Percentiles rank a stretch among this genome's conserved stretches.
phyloP scores from a whole-genome alignment of 2,329 filamentous ascomycete species.

The Nannizzia gypsea region DNA sequence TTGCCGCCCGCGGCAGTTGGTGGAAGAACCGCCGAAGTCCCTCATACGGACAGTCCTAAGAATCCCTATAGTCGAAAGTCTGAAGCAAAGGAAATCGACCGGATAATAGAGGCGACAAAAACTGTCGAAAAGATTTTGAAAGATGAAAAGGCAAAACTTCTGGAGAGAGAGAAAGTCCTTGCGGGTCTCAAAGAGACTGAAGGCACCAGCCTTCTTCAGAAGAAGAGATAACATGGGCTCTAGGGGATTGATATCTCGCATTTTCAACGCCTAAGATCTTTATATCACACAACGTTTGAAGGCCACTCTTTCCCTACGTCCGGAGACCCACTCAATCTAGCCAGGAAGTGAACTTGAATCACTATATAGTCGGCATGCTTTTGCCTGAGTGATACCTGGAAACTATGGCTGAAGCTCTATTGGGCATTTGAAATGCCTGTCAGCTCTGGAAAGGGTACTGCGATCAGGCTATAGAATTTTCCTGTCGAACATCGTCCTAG shows the following conservation, averaged over 20 bases:
- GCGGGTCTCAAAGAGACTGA: constrained; percentile 40
- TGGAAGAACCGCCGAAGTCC: constrained; percentile 63
- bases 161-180: constrained; percentile 49
- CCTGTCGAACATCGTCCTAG: too few relatives aligned
- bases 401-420: not conserved
- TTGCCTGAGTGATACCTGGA: not conserved
- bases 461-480: too few relatives aligned
- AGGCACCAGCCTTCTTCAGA: constrained; percentile 28
- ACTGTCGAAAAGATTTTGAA: constrained; percentile 50
- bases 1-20: constrained; percentile 39
- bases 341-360: not conserved
- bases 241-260: not conserved
- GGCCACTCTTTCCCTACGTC: not conserved
- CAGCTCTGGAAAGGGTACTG: too few relatives aligned
- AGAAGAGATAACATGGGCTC: constrained; percentile 25
- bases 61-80: constrained; percentile 64
- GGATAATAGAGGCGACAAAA: constrained; percentile 50
- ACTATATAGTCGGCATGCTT: not conserved
- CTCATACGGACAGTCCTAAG: constrained; percentile 51
- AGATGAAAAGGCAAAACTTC: constrained; percentile 51
- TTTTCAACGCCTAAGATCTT: not conserved
- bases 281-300: not conserved
- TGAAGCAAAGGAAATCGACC: constrained; percentile 54
- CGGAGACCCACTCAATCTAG: not conserved
- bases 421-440: too few relatives aligned